These are phyloP conservation scores for Nannizziopsis barbatae DNA, from an alignment of 2,329 filamentous ascomycete genomes.

Conservation along the genomic window DNA sequence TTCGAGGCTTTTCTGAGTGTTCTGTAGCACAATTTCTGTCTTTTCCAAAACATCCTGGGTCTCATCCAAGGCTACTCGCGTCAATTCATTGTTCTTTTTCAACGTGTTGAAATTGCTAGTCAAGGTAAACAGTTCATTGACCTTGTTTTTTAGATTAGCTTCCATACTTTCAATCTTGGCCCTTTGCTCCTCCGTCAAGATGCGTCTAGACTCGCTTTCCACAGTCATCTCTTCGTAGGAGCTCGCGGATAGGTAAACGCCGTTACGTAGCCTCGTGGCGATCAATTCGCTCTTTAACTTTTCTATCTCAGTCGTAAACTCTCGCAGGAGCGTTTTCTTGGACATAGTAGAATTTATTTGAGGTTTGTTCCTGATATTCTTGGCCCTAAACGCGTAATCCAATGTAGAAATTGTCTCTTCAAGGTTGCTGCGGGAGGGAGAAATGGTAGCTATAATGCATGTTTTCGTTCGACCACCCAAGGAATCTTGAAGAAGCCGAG, in stretches of 20 bases:
- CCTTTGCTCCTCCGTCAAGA: slow-evolving; percentile 81
- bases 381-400: slow-evolving; percentile 94
- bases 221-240: slow-evolving; percentile 82
- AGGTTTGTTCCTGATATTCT: slow-evolving; percentile 97
- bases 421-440: slow-evolving; percentile 84
- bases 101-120: slow-evolving; percentile 78
- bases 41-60: slow-evolving; percentile 75
- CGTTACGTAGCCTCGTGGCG: slow-evolving; percentile 82
- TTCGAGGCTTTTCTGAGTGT: slow-evolving; percentile 62
- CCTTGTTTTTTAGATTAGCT: slow-evolving; percentile 78
- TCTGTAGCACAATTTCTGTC: slow-evolving; percentile 70
- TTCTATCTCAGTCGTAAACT: slow-evolving; percentile 88
- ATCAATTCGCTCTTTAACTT: slow-evolving; percentile 90
- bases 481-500: slow-evolving; percentile 87
- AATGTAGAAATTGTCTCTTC: slow-evolving; percentile 97
- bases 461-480: slow-evolving; percentile 92
- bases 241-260: slow-evolving; percentile 84
- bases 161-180: slow-evolving; percentile 91
- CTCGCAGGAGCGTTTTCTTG: slow-evolving; percentile 81
- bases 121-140: slow-evolving; percentile 78
- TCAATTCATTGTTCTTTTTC: slow-evolving; percentile 80
- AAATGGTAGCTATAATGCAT: slow-evolving; percentile 95
- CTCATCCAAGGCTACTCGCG: slow-evolving; percentile 58
- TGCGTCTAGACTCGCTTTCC: slow-evolving; percentile 81
- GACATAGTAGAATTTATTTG: slow-evolving; percentile 86